A percentile compares a stretch with the other conserved stretches of the same genome.
Conservation (phyloP, 768 basidiomycete species). For the Sarcomyxa edulis region DNA sequence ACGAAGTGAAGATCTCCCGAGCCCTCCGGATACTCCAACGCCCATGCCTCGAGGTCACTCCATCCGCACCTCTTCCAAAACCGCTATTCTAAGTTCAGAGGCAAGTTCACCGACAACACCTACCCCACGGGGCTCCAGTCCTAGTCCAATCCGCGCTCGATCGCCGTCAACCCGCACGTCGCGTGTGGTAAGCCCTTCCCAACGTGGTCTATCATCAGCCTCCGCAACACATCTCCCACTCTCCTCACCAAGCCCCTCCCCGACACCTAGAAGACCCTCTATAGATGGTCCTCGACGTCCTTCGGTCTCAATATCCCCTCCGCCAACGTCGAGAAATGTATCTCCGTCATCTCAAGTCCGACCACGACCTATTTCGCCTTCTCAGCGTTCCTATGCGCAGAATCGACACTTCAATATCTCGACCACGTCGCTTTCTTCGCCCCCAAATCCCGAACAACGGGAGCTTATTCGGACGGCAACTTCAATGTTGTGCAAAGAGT, state of each 20-base stretch:
- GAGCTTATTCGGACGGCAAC: slow-evolving; percentile 65
- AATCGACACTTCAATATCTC: slow-evolving; percentile 57
- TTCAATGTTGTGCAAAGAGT: slow-evolving; percentile 60
- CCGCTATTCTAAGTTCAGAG: too few relatives aligned
- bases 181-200: slow-evolving; percentile 34
- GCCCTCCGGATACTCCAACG: slow-evolving; percentile 44
- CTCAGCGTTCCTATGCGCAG: slow-evolving; percentile 44
- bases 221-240: slow-evolving; percentile 51
- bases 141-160: slow-evolving; percentile 38
- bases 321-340: slow-evolving; percentile 33
- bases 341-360: slow-evolving; percentile 29
- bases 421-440: slow-evolving; percentile 44
- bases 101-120: slow-evolving; percentile 26
- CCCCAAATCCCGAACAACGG: slow-evolving; percentile 53
- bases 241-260: slow-evolving; percentile 25
- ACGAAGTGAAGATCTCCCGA: slow-evolving; percentile 32
- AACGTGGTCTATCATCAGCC: slow-evolving; percentile 38
- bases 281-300: slow-evolving; percentile 30
- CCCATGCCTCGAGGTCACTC: slow-evolving; percentile 33
- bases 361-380: slow-evolving; percentile 40
- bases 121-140: slow-evolving; percentile 19
- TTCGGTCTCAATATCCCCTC: slow-evolving; percentile 19
- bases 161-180: slow-evolving; percentile 31
- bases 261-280: slow-evolving; percentile 30
- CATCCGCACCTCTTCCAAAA: slow-evolving; percentile 27